phyloP scores from a whole-genome alignment of 2,329 filamentous ascomycete species.

The Exutisphaerella laricina region DNA sequence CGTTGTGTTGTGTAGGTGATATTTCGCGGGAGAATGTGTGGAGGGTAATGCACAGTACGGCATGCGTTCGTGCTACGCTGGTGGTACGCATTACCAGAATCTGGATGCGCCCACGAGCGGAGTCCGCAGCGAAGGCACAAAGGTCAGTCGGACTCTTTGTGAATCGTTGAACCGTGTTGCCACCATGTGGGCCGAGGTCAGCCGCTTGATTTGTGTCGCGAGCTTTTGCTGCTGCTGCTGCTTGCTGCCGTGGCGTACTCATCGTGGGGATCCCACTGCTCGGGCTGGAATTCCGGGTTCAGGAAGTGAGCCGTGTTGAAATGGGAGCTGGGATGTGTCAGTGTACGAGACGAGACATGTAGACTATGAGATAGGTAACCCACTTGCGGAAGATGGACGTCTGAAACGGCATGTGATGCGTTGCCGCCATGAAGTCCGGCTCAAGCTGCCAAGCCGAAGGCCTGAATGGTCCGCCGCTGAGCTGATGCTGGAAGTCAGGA shows the following conservation, averaged over 20 bases:
- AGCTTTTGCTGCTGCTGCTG: conserved; percentile 25
- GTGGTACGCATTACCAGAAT: conserved; percentile 17
- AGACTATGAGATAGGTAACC: conserved; percentile 10
- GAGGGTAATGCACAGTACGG: conserved; percentile 22
- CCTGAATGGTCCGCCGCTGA: conserved; percentile 40
- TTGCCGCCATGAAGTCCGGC: conserved; percentile 37
- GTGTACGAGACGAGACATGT: conserved; percentile 4
- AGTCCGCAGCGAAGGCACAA: conserved; percentile 12
- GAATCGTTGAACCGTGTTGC: conserved; percentile 43
- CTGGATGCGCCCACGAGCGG: conserved; percentile 18
- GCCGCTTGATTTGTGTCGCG: conserved; percentile 29
- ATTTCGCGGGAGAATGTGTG: conserved; percentile 15
- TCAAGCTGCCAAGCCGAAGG: conserved; percentile 44
- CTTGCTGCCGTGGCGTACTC: conserved; percentile 37
- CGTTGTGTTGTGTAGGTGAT: too few species aligned
- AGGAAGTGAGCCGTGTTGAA: conserved; percentile 49
- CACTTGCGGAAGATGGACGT: conserved; percentile 46
- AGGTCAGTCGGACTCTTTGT: conserved; percentile 20
- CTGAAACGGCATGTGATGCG: conserved; percentile 40
- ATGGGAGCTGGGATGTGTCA: conserved; percentile 39
- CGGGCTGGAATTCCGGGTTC: conserved; percentile 49
- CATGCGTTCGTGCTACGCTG: conserved; percentile 19
- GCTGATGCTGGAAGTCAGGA: conserved; percentile 21
- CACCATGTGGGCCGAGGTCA: conserved; percentile 40
- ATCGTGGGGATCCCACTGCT: conserved; percentile 47